Conservation (phyloP, 2,329 filamentous ascomycete genomes). For the Talaromyces albobiverticillius region DNA sequence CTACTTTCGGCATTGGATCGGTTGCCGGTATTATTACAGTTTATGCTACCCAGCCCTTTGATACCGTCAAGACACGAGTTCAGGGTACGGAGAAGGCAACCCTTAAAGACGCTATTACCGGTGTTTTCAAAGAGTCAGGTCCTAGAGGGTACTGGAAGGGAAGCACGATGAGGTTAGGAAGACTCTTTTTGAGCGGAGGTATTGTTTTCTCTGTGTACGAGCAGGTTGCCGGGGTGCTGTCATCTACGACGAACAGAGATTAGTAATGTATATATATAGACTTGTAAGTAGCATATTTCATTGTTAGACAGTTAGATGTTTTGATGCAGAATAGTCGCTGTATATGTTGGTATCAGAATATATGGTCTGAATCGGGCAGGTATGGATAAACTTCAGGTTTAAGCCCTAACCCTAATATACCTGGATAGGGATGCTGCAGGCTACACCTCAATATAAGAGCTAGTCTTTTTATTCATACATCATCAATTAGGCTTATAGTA, state of each 20-base stretch:
- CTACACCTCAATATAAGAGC: too few species aligned
- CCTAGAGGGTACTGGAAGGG: constrained; percentile 64
- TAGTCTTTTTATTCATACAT: too few species aligned
- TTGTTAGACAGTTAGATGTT: background rate
- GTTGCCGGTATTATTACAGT: constrained; percentile 58
- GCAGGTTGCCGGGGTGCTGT: constrained; percentile 50
- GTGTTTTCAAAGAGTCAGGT: constrained; percentile 57
- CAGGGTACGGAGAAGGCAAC: constrained; percentile 59
- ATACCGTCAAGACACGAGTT: constrained; percentile 57
- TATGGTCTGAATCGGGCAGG: too few species aligned
- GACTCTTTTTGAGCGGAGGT: constrained; percentile 64
- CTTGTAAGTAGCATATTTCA: background rate
- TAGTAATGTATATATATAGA: background rate
- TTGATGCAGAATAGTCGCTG: background rate
- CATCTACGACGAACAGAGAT: constrained; percentile 27
- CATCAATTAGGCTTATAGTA: too few species aligned
- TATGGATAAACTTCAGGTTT: too few species aligned
- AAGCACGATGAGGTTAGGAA: constrained; percentile 64
- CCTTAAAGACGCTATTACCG: constrained; percentile 55
- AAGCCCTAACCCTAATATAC: too few species aligned
- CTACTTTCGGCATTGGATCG: constrained; percentile 62
- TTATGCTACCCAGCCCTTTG: constrained; percentile 44
- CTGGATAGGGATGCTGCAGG: too few species aligned
- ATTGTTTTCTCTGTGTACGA: constrained; percentile 65
- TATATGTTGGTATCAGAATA: too few species aligned